phyloP scores from a whole-genome alignment of 2,329 filamentous ascomycete genomes.

The Ophiostoma pallidulum region DNA sequence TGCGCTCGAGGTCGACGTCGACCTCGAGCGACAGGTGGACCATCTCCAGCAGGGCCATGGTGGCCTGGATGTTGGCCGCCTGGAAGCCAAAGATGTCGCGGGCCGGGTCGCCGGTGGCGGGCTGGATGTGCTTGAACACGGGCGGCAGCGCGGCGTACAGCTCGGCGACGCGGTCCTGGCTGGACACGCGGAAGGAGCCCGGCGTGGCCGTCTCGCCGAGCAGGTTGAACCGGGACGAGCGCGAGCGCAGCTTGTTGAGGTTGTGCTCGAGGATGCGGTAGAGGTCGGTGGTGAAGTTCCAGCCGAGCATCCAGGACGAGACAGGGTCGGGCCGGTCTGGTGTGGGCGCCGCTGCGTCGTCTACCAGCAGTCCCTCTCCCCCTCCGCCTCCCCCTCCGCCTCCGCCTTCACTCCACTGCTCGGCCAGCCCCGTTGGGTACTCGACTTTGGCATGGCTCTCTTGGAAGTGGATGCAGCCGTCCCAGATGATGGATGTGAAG shows the following conservation, averaged over 20 bases:
- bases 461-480: conserved; percentile 33
- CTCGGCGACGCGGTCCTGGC: conserved; percentile 18
- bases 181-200: conserved; percentile 11
- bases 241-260: conserved; percentile 14
- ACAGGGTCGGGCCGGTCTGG: too few relatives aligned
- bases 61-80: conserved; percentile 28
- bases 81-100: conserved; percentile 27
- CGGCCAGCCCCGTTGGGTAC: conserved; percentile 31
- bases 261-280: conserved; percentile 47
- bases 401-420: too few relatives aligned
- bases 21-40: conserved; percentile 22
- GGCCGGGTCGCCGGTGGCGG: conserved; percentile 20
- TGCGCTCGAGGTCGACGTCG: conserved; percentile 21
- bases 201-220: conserved; percentile 11
- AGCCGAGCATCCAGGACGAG: conserved; percentile 40
- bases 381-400: too few relatives aligned
- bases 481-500: conserved; percentile 44
- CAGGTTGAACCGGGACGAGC: conserved; percentile 12
- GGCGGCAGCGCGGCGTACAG: conserved; percentile 22
- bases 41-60: conserved; percentile 26
- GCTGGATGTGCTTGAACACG: conserved; percentile 22
- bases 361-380: too few relatives aligned
- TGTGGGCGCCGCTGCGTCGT: too few relatives aligned
- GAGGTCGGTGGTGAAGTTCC: conserved; percentile 49
- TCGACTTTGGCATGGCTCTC: conserved; percentile 36